phyloP scores from a whole-genome alignment of 331 rosid species.

The Quercus phellos region DNA sequence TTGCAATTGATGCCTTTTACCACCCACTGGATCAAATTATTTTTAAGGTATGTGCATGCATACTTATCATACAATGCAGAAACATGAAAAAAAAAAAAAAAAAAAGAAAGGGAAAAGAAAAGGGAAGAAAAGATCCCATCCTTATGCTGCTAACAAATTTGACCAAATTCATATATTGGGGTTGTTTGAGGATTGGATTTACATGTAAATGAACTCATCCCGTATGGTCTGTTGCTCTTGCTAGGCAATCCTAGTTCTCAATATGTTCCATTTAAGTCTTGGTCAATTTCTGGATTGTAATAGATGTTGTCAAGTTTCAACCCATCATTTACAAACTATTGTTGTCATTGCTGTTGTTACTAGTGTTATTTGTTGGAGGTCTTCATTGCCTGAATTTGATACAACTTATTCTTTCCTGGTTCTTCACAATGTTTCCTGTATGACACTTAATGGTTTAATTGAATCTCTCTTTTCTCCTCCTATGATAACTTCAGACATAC shows the following conservation, averaged over 20 bases:
- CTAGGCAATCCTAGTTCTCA: not conserved
- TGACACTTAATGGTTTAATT: not conserved
- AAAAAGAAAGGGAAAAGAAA: not conserved
- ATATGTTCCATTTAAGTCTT: not conserved
- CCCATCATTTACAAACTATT: not conserved
- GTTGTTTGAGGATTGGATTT: not conserved
- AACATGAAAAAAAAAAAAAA: not conserved
- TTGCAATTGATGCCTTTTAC: conserved; percentile 5
- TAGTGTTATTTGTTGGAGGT: not conserved
- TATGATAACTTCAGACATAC: not conserved
- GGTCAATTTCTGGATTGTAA: not conserved
- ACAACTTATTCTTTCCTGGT: not conserved
- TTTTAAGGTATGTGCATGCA: not conserved
- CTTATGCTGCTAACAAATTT: not conserved
- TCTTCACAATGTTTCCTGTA: not conserved
- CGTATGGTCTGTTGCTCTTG: not conserved
- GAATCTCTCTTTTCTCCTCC: not conserved
- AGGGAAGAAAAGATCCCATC: not conserved
- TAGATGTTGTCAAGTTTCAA: not conserved
- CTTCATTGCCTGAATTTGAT: not conserved
- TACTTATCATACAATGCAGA: not conserved
- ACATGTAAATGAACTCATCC: not conserved
- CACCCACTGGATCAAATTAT: not conserved
- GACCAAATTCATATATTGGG: not conserved
- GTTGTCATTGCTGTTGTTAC: not conserved